Conservation (phyloP, 495 filamentous ascomycete species). For the Emericellopsis terricola region DNA sequence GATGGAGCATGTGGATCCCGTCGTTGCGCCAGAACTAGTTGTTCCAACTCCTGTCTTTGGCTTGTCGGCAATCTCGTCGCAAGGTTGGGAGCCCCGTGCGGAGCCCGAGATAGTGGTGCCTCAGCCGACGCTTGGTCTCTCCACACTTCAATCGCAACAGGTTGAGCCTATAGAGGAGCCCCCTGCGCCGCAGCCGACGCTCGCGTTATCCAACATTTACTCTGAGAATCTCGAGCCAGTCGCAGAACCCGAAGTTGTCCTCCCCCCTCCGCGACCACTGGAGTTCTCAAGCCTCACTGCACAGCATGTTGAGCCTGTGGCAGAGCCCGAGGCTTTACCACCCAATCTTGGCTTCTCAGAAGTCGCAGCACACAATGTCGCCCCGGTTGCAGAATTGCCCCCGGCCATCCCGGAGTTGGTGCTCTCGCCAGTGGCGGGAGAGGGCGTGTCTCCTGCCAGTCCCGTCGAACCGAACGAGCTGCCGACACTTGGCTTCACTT, state of each 20-base stretch:
- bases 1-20: slow-evolving; percentile 9
- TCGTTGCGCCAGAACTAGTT: slow-evolving; percentile 4
- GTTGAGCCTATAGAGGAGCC: slow-evolving; percentile 7
- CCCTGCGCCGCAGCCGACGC: slow-evolving; percentile 3
- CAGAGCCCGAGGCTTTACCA: slow-evolving; percentile 6
- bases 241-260: slow-evolving; percentile 8
- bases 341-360: slow-evolving; percentile 10
- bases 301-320: slow-evolving; percentile 7
- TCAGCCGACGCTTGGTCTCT: slow-evolving; percentile 2
- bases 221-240: slow-evolving; percentile 11
- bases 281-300: slow-evolving; percentile 11
- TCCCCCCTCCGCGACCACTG: slow-evolving; percentile 7
- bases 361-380: slow-evolving; percentile 7
- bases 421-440: slow-evolving; percentile 3
- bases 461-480: slow-evolving; percentile 6
- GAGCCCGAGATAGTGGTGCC: too few species aligned
- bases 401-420: slow-evolving; percentile 1
- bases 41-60: too few species aligned
- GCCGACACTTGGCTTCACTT: slow-evolving; percentile 23
- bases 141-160: slow-evolving; percentile 3
- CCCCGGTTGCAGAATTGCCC: slow-evolving; percentile 7
- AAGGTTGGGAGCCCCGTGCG: too few species aligned
- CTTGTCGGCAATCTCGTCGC: too few species aligned
- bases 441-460: slow-evolving; percentile 7
- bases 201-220: slow-evolving; percentile 8